Conservation (phyloP, 257 asterid species). For the Cruciata laevipes region DNA sequence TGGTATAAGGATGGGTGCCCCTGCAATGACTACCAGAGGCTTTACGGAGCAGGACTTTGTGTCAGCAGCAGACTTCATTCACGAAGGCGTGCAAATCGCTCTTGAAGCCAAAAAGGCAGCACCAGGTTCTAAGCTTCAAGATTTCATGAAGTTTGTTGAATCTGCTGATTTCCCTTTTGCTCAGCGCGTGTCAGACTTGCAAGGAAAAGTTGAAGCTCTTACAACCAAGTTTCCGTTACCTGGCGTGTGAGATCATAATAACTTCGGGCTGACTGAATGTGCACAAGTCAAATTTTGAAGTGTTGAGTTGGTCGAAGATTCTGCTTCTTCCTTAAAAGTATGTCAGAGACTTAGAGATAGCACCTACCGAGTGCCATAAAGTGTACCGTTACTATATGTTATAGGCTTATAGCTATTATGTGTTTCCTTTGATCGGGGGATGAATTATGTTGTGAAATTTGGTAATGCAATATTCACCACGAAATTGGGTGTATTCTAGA, state of each 20-base stretch:
- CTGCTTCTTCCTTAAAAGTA: not conserved
- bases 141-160: conserved; percentile 61
- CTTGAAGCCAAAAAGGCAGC: conserved; percentile 62
- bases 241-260: conserved; percentile 37
- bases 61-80: conserved; percentile 67
- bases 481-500: not conserved
- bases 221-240: conserved; percentile 78
- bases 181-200: conserved; percentile 47
- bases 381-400: not conserved
- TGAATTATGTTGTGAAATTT: too few species aligned
- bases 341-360: not conserved
- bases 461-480: not conserved
- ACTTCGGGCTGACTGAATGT: not conserved
- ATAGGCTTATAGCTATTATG: not conserved
- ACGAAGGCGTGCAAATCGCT: conserved; percentile 84
- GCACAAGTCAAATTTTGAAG: not conserved
- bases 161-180: conserved; percentile 59
- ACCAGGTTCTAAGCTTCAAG: conserved; percentile 71
- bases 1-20: conserved; percentile 89
- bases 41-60: conserved; percentile 61
- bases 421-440: not conserved
- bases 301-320: not conserved
- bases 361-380: not conserved
- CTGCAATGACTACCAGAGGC: conserved; percentile 95
- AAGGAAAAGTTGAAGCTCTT: conserved; percentile 58